Evolutionary conservation across 768 basidiomycete species (phyloP), one percentile per base, ranked within the genome.

Genomic region (Tulasnella sp.): DNA sequence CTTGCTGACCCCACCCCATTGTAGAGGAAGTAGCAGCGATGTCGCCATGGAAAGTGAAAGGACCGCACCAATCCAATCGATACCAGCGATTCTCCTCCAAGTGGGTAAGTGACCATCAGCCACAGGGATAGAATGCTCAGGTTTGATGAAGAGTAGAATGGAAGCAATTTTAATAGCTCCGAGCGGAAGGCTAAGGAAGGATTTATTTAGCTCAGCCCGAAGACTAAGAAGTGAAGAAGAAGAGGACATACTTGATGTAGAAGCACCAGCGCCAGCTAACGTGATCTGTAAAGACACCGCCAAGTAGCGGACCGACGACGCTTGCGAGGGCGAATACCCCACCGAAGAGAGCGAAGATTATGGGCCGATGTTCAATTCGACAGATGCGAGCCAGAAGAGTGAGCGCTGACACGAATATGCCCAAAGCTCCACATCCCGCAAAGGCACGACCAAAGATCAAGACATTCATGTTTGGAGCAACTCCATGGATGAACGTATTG

Each of bases 391-490:
- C 64, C 43, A 71, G 64, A 42, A 70, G 62, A 38, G 65, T 68
- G 64, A 70, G 61, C 49, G 66, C 60, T 2, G 63, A 64, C 1
- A 67, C 62, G 55, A 65, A 69, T 50, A 70, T 65, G 30, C 76
- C 76, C 0, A 74, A 72, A 1, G 74, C 76, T 1, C 77, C 78
- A 2, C 77, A 60, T 11, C 78, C 78, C 1, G 74, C 69, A 38
- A 79, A 64, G 0, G 77, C 77, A 17, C 78, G 68, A 10, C 78
- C 78, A 48, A 77, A 67, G 48, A 75, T 74, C 24, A 75, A 63
- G 10, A 67, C 60, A 42, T 65, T 60, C 30, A 72, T 66, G 50
- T 50, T 65, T 1, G 64, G 62, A 15, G 70, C 67, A 10, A 64
- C 64, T 51, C 34, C n/a, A 26, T 49, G 23, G 38, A 64, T 42